Evolutionary conservation across 306 rosid genomes (phyloP).

Genomic region (Inga oerstediana): DNA sequence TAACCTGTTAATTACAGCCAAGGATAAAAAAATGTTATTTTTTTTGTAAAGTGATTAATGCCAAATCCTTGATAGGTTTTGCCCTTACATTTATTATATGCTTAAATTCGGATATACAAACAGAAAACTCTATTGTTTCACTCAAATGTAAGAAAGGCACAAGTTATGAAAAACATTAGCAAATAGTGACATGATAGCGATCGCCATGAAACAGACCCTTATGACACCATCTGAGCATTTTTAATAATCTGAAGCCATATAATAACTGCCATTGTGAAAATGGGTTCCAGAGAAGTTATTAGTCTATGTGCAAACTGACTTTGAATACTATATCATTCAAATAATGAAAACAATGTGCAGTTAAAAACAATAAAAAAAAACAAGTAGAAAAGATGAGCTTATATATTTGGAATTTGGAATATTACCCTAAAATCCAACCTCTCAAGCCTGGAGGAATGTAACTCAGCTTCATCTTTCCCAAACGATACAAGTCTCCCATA

Average conservation of each 20-base stretch:
- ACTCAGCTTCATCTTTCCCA: slow-evolving; percentile 8
- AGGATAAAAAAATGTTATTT: not conserved
- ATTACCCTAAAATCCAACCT: slow-evolving; percentile 9
- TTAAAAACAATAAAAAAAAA: not conserved
- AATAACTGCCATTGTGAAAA: not conserved
- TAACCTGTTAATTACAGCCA: not conserved
- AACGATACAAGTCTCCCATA: slow-evolving; percentile 1
- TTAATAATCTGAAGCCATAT: not conserved
- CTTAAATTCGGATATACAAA: not conserved
- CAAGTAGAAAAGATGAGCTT: not conserved
- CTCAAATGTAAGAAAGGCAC: not conserved
- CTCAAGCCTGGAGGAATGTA: slow-evolving; percentile 7
- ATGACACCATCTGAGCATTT: not conserved
- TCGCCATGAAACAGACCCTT: not conserved
- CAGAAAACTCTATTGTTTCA: not conserved
- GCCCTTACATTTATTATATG: not conserved
- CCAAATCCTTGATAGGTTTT: not conserved
- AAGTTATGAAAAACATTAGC: not conserved
- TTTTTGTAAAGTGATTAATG: not conserved
- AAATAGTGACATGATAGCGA: not conserved
- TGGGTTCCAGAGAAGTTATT: not conserved
- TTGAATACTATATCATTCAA: not conserved
- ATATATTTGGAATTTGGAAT: not conserved
- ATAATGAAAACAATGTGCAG: not conserved
- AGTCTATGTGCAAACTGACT: not conserved